A percentile compares a stretch with the other conserved stretches of the same genome.
Evolutionary conservation across 768 basidiomycete genomes (phyloP).

Genomic region (Ephemerocybe angulata): DNA sequence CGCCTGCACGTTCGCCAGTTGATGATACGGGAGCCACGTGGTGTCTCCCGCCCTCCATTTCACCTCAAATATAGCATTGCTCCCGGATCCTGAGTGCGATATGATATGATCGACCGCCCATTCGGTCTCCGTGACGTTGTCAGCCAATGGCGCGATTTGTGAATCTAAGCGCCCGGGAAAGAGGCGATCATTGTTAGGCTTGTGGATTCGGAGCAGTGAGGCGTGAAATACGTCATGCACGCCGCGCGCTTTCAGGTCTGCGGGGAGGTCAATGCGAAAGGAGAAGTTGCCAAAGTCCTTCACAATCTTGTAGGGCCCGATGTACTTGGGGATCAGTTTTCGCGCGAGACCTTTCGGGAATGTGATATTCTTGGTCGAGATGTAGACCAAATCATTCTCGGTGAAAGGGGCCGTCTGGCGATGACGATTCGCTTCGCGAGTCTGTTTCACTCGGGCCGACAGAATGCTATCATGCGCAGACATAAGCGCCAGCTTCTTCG

Average conservation of each 20-base stretch:
- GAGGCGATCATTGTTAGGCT: conserved; percentile 25
- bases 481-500: conserved; percentile 5
- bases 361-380: conserved; percentile 29
- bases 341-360: conserved; percentile 2
- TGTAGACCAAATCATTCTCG: conserved; percentile 5
- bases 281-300: conserved; percentile 11
- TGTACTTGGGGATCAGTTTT: conserved; percentile 14
- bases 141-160: conserved; percentile 11
- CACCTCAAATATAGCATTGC: conserved; percentile 21
- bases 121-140: conserved; percentile 19
- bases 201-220: conserved; percentile 24
- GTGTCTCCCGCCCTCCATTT: conserved; percentile 28
- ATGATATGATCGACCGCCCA: conserved; percentile 25
- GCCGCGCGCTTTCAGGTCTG: conserved; percentile 15
- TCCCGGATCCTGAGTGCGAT: conserved; percentile 17
- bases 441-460: conserved; percentile 5
- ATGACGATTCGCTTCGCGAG: neutral
- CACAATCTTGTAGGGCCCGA: conserved; percentile 11
- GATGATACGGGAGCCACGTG: conserved; percentile 28
- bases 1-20: neutral
- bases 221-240: conserved; percentile 34
- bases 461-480: conserved; percentile 10
- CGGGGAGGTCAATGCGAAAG: conserved; percentile 1
- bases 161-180: conserved; percentile 27
- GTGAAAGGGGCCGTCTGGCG: conserved; percentile 4